Evolutionary conservation across 2,329 filamentous ascomycete species (phyloP).

Genomic region (Fusarium sp.): DNA sequence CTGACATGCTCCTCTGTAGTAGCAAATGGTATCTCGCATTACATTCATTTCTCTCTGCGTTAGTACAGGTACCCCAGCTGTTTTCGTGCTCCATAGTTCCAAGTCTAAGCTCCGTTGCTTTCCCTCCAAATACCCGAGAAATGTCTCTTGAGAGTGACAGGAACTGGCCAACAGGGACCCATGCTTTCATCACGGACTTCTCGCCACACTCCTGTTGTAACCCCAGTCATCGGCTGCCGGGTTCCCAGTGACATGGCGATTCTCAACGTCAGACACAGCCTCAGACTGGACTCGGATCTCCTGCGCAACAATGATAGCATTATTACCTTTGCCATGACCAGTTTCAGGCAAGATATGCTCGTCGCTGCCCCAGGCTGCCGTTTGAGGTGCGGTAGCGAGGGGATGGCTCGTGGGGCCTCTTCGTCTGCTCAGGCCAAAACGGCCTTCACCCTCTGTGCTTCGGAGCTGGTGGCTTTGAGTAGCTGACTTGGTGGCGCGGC

Average conservation of each 20-base stretch:
- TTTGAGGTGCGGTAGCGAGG: slow-evolving; percentile 15
- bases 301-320: slow-evolving; percentile 33
- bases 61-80: background rate
- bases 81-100: background rate
- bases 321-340: slow-evolving; percentile 1
- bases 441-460: slow-evolving; percentile 29
- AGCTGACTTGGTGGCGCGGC: slow-evolving; percentile 27
- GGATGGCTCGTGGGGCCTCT: slow-evolving; percentile 14
- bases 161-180: background rate
- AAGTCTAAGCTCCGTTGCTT: background rate
- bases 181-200: slow-evolving; percentile 4
- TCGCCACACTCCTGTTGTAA: slow-evolving; percentile 14
- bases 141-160: background rate
- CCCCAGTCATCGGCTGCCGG: slow-evolving; percentile 31
- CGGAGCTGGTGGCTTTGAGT: slow-evolving; percentile 35
- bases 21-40: slow-evolving; percentile 4
- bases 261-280: background rate
- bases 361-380: slow-evolving; percentile 35
- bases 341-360: slow-evolving; percentile 34
- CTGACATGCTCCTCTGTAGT: background rate
- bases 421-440: slow-evolving; percentile 24
- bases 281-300: slow-evolving; percentile 36
- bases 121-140: background rate
- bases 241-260: background rate
- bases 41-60: slow-evolving; percentile 4